Evolutionary conservation across 257 asterid genomes (phyloP).

Genomic region (Lycium ferocissimum): DNA sequence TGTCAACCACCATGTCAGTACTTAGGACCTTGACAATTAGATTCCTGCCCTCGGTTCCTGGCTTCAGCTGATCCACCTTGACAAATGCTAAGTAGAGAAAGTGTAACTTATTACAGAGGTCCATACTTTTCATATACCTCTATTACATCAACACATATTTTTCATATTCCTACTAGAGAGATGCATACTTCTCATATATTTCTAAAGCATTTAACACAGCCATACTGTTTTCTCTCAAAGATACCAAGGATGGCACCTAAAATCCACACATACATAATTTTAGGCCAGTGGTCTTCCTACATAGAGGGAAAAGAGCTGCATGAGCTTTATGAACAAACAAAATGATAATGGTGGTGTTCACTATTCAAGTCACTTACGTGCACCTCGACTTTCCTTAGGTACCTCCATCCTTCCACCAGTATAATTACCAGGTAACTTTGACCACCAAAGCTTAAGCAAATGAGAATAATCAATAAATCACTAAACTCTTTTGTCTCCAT

Average conservation of each 20-base stretch:
- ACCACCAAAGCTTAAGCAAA: neutral
- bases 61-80: constrained; percentile 26
- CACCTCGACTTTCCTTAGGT: neutral
- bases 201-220: neutral
- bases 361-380: neutral
- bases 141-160: neutral
- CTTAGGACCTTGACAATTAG: constrained; percentile 13
- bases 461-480: neutral
- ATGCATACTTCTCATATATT: neutral
- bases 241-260: neutral
- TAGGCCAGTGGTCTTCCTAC: neutral
- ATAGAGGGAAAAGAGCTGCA: neutral
- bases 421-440: neutral
- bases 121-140: neutral
- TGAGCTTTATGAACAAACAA: neutral
- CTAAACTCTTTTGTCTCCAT: neutral
- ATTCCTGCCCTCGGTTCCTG: neutral
- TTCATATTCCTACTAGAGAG: neutral
- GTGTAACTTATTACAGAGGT: neutral
- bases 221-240: constrained; percentile 13
- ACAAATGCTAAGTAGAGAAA: constrained; percentile 15
- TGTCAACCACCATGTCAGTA: neutral
- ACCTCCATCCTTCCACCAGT: neutral
- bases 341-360: neutral
- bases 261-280: neutral